A percentile compares a stretch with the other conserved stretches of the same genome.
These are phyloP conservation scores for Leccinum pellstonianum DNA, from an alignment of 768 basidiomycete genomes.

Conservation along the genomic window DNA sequence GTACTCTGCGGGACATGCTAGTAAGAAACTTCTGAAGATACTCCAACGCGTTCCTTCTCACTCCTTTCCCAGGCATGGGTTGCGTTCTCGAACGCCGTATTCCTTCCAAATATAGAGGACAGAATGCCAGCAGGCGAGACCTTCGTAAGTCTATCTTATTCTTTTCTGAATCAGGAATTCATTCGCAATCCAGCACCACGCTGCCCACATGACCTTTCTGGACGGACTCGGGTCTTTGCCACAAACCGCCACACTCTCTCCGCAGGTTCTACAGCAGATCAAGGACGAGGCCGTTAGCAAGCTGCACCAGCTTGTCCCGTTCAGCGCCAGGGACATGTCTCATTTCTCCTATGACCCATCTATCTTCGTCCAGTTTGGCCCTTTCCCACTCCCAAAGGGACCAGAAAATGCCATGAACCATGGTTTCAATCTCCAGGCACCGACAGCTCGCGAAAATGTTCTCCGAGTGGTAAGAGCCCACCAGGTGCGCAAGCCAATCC, in stretches of 20 bases:
- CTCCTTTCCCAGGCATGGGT: slow-evolving; percentile 75
- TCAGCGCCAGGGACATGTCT: slow-evolving; percentile 28
- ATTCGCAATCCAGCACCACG: slow-evolving; percentile 67
- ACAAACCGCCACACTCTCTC: slow-evolving; percentile 64
- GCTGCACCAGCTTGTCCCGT: slow-evolving; percentile 57
- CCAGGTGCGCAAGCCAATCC: slow-evolving; percentile 86
- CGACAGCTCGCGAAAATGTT: slow-evolving; percentile 86
- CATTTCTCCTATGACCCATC: slow-evolving; percentile 34
- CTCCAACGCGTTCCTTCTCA: slow-evolving; percentile 1
- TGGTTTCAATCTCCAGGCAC: slow-evolving; percentile 79
- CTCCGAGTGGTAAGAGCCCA: slow-evolving; percentile 87
- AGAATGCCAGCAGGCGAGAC: slow-evolving; percentile 47
- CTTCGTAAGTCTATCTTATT: slow-evolving; percentile 54
- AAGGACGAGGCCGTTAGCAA: slow-evolving; percentile 55
- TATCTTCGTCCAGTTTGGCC: slow-evolving; percentile 57
- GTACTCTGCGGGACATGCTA: slow-evolving; percentile 85
- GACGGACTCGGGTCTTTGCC: slow-evolving; percentile 85
- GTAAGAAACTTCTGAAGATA: slow-evolving; percentile 42
- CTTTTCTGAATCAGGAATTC: slow-evolving; percentile 6
- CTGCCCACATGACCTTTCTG: slow-evolving; percentile 87
- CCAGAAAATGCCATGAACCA: slow-evolving; percentile 34
- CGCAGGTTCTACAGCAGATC: slow-evolving; percentile 55
- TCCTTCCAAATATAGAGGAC: slow-evolving; percentile 30
- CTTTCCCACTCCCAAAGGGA: slow-evolving; percentile 71
- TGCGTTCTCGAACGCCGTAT: slow-evolving; percentile 72